A percentile compares a stretch with the other conserved stretches of the same genome.
Evolutionary conservation across 177 flowering plant species (phyloP).

Genomic region (Telopea speciosissima): DNA sequence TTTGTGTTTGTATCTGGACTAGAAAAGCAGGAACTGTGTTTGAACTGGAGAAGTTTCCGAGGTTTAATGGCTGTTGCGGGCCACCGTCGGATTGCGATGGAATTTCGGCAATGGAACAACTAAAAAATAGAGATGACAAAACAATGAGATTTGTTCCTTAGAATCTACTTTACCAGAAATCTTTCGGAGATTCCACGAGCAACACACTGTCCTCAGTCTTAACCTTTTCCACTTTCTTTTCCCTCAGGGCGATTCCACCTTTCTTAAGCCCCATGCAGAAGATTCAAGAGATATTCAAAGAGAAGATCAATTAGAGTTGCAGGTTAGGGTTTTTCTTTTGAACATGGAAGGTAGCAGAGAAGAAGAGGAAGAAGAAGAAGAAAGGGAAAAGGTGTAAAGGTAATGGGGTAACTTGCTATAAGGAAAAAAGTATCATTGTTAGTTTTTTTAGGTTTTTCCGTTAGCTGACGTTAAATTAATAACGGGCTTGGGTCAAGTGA

Average conservation of each 20-base stretch:
- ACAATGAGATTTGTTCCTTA: not conserved
- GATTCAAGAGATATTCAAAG: not conserved
- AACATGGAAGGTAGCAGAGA: no score
- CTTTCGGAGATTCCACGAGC: not conserved
- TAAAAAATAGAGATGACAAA: not conserved
- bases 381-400: no score
- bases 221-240: not conserved
- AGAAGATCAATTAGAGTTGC: no score
- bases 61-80: slow-evolving; percentile 39
- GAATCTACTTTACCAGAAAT: not conserved
- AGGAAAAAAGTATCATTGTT: no score
- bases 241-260: not conserved
- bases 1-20: slow-evolving; percentile 52
- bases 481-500: no score
- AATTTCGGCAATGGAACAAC: slow-evolving; percentile 4
- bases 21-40: slow-evolving; percentile 87
- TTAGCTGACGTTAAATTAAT: no score
- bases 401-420: no score
- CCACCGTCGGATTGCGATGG: slow-evolving; percentile 1
- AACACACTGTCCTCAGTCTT: not conserved
- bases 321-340: no score
- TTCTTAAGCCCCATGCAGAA: not conserved
- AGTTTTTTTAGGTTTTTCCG: no score
- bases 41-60: slow-evolving; percentile 39
- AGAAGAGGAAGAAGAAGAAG: no score